phyloP scores from a whole-genome alignment of 1,139 yeast species.

The Lodderomyces metapsilosis region DNA sequence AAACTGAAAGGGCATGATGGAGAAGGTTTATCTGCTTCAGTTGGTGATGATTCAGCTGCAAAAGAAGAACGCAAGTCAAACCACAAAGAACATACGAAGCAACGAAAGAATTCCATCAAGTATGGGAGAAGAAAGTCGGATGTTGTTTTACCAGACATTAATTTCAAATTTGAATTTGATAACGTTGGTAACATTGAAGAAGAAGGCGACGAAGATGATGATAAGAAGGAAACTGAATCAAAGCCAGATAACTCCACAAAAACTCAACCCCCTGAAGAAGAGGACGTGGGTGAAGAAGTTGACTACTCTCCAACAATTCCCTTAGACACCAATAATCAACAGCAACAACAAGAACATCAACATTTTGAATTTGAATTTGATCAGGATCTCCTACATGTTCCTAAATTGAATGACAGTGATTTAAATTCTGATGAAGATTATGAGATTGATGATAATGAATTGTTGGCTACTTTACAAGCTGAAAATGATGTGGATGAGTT shows the following conservation, averaged over 20 bases:
- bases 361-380: slow-evolving; percentile 38
- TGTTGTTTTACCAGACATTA: slow-evolving; percentile 48
- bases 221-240: slow-evolving; percentile 6
- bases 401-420: slow-evolving; percentile 52
- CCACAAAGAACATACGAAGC: slow-evolving; percentile 14
- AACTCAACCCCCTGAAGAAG: slow-evolving; percentile 29
- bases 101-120: slow-evolving; percentile 24
- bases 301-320: slow-evolving; percentile 15
- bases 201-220: slow-evolving; percentile 9
- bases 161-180: slow-evolving; percentile 58
- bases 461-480: slow-evolving; percentile 66
- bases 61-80: slow-evolving; percentile 5
- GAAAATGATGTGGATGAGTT: slow-evolving; percentile 59
- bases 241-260: slow-evolving; percentile 5
- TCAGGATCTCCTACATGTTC: slow-evolving; percentile 42
- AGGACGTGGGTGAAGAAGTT: slow-evolving; percentile 72
- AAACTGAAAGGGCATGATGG: slow-evolving; percentile 9
- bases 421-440: slow-evolving; percentile 64
- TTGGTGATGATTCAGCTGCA: slow-evolving; percentile 2
- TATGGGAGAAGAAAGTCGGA: slow-evolving; percentile 41
- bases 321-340: slow-evolving; percentile 13
- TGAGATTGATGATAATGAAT: slow-evolving; percentile 71
- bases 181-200: slow-evolving; percentile 23
- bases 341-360: too few species aligned
- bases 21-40: slow-evolving; percentile 14